These are phyloP conservation scores for Coemansia sp. DNA, from an alignment of 192 early-diverging fungal genomes.

Conservation along the genomic window DNA sequence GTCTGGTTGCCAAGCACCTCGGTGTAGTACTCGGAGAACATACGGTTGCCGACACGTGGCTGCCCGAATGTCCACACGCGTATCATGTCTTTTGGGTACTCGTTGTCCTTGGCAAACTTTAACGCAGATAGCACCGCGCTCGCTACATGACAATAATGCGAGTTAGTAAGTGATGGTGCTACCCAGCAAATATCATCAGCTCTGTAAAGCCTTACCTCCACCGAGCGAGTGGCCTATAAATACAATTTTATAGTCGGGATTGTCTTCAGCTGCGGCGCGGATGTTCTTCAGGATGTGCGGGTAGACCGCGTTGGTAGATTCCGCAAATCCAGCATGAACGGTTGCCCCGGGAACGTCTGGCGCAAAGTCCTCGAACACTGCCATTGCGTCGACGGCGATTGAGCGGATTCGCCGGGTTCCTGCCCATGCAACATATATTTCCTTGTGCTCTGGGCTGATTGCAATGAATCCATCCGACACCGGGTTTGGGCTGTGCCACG, in stretches of 20 bases:
- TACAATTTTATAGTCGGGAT: conserved; percentile 30
- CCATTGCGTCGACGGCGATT: conserved; percentile 26
- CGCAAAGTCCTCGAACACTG: conserved; percentile 31
- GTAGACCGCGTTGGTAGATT: conserved; percentile 35
- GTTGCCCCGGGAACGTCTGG: conserved; percentile 20
- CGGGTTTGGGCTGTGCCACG: conserved; percentile 46
- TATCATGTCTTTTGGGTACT: conserved; percentile 21
- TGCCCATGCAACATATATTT: conserved; percentile 47
- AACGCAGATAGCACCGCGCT: conserved; percentile 43
- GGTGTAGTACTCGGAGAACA: conserved; percentile 46
- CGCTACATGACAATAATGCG: conserved; percentile 12
- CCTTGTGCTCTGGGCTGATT: conserved; percentile 25
- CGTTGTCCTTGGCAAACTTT: conserved; percentile 39
- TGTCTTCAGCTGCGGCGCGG: conserved; percentile 13
- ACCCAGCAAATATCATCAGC: not conserved
- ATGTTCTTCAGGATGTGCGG: conserved; percentile 45
- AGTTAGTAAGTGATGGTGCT: not conserved
- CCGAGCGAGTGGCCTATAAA: conserved; percentile 49
- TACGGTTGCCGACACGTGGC: conserved; percentile 41
- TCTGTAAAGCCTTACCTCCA: conserved; percentile 25
- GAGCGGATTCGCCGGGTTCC: conserved; percentile 43
- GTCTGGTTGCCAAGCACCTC: conserved; percentile 43
- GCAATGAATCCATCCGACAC: conserved; percentile 45
- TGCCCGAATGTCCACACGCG: conserved; percentile 53
- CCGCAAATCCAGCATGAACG: conserved; percentile 37